Percentiles rank a stretch among this genome's conserved stretches.
These are phyloP conservation scores for Gnomoniopsis sp. DNA, from an alignment of 2,329 filamentous ascomycete genomes.

Conservation along the genomic window DNA sequence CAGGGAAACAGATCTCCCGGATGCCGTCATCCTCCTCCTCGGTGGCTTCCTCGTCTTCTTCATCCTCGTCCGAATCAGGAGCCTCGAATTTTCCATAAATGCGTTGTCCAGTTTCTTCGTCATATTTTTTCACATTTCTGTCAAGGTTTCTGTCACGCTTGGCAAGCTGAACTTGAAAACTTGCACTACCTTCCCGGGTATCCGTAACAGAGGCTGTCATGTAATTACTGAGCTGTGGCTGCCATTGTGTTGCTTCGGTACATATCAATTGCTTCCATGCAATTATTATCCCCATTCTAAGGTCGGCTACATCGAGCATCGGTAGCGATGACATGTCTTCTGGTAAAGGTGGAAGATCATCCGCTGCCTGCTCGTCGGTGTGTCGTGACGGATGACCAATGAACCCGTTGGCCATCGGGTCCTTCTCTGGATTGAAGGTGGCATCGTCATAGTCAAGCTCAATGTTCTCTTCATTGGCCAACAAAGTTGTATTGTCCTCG, in stretches of 20 bases:
- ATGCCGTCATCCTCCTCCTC: constrained; percentile 57
- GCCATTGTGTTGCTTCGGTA: constrained; percentile 61
- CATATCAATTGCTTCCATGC: constrained; percentile 65
- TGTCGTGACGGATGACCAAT: not conserved
- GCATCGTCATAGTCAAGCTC: constrained; percentile 40
- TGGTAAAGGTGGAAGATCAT: constrained; percentile 64
- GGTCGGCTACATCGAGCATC: constrained; percentile 43
- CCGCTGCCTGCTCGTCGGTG: constrained; percentile 34
- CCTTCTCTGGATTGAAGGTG: constrained; percentile 24
- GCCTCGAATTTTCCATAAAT: constrained; percentile 78
- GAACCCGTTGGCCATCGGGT: constrained; percentile 22
- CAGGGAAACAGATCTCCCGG: constrained; percentile 55
- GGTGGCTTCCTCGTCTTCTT: constrained; percentile 50
- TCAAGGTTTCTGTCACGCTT: constrained; percentile 61
- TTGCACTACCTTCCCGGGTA: constrained; percentile 45
- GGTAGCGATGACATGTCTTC: constrained; percentile 53
- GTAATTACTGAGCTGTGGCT: constrained; percentile 55
- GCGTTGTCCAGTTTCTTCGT: constrained; percentile 66
- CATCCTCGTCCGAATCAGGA: constrained; percentile 60
- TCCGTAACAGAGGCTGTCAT: constrained; percentile 66
- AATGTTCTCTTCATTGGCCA: constrained; percentile 22
- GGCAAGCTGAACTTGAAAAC: constrained; percentile 63
- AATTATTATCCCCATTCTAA: constrained; percentile 59
- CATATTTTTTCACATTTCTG: constrained; percentile 55
- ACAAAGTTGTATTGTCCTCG: not conserved